These are phyloP conservation scores for Ensete ventricosum DNA, from an alignment of 176 grass and related monocot species.

Conservation along the genomic window DNA sequence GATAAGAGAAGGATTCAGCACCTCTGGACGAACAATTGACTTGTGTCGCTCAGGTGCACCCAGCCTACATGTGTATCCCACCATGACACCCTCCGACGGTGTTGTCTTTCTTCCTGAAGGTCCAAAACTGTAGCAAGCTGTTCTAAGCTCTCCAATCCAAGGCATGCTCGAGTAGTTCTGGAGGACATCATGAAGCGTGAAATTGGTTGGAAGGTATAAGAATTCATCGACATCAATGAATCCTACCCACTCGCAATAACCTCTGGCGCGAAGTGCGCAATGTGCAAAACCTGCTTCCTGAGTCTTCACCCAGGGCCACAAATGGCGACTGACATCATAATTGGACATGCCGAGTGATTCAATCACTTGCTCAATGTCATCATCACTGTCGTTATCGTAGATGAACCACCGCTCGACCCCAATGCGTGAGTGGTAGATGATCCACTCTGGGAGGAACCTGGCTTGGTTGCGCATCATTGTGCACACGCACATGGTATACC, in stretches of 20 bases:
- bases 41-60: constrained; percentile 75
- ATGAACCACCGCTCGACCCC: constrained; percentile 86
- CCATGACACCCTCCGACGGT: constrained; percentile 52
- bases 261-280: constrained; percentile 66
- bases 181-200: constrained; percentile 46
- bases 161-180: constrained; percentile 54
- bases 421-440: constrained; percentile 54
- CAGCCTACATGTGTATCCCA: constrained; percentile 68
- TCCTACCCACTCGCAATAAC: constrained; percentile 75
- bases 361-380: constrained; percentile 58
- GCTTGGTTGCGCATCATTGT: constrained; percentile 98
- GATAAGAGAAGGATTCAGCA: constrained; percentile 67
- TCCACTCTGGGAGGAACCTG: constrained; percentile 70
- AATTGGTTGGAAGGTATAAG: constrained; percentile 61
- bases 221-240: constrained; percentile 96
- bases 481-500: constrained; percentile 83
- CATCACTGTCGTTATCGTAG: constrained; percentile 96
- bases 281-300: constrained; percentile 95
- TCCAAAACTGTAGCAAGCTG: constrained; percentile 88
- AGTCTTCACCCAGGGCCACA: constrained; percentile 95
- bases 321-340: constrained; percentile 56
- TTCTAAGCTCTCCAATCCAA: constrained; percentile 61
- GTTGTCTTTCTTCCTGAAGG: constrained; percentile 64
- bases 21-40: constrained; percentile 66
- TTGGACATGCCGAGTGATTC: constrained; percentile 25